Evolutionary conservation across 306 rosid genomes (phyloP).

Genomic region (Casuarina cunninghamiana): DNA sequence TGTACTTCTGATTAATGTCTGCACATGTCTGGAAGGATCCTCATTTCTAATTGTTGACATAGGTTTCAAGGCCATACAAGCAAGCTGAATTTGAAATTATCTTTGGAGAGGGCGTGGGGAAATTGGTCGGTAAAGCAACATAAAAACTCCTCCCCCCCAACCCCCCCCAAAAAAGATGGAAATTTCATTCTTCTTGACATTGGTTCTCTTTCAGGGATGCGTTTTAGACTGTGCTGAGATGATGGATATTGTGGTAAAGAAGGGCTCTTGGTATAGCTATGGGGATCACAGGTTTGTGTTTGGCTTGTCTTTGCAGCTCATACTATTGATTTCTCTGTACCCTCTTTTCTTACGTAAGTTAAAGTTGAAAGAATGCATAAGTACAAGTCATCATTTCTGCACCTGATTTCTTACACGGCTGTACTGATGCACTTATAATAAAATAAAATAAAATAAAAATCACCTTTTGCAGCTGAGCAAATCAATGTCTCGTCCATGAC

Average conservation of each 20-base stretch:
- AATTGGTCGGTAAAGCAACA: conserved; percentile 59
- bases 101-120: conserved; percentile 89
- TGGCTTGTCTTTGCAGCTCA: conserved; percentile 20
- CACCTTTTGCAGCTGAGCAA: not conserved
- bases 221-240: conserved; percentile 94
- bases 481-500: not conserved
- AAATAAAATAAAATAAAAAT: no score
- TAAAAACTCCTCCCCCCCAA: conserved; percentile 5
- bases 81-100: conserved; percentile 94
- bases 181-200: conserved; percentile 29
- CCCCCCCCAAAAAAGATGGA: not conserved
- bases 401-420: not conserved
- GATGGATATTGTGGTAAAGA: conserved; percentile 73
- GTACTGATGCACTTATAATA: not conserved
- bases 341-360: not conserved
- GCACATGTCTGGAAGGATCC: conserved; percentile 15
- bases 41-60: conserved; percentile 32
- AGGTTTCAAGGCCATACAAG: conserved; percentile 99
- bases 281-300: conserved; percentile 79
- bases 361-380: not conserved
- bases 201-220: conserved; percentile 76
- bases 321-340: not conserved
- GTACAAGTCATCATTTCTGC: not conserved
- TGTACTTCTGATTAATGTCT: conserved; percentile 19
- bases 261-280: conserved; percentile 97